Conservation (phyloP, 1,284 basidiomycete genomes). For the Nidula niveotomentosa region DNA sequence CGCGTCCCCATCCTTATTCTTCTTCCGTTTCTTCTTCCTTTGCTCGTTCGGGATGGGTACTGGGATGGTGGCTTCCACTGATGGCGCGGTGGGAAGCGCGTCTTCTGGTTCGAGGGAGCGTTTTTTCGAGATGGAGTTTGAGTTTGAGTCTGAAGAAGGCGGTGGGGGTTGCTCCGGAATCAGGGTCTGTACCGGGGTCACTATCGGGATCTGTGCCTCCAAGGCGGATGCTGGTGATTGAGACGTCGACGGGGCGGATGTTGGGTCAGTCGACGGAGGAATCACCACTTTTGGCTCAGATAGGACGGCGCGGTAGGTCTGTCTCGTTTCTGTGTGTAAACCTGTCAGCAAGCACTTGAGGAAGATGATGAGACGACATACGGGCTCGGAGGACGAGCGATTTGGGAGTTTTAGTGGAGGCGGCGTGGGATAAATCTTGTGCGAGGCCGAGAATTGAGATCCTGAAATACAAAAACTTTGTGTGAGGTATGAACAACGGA, state of each 20-base stretch:
- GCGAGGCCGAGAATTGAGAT: constrained; percentile 65
- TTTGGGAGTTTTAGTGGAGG: constrained; percentile 60
- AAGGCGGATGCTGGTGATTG: background rate
- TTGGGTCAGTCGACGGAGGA: constrained; percentile 23
- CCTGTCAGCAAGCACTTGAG: background rate
- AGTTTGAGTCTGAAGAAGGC: background rate
- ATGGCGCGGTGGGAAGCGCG: background rate
- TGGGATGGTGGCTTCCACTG: background rate
- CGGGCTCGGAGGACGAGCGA: constrained; percentile 72
- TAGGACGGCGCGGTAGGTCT: constrained; percentile 67
- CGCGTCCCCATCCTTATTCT: background rate
- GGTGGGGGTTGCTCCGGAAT: background rate
- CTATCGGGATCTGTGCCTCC: background rate
- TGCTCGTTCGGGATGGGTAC: constrained; percentile 6
- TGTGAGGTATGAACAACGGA: background rate
- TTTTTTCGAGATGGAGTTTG: background rate
- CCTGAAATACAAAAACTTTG: constrained; percentile 30
- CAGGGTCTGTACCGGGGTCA: constrained; percentile 2
- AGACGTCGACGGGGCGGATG: too few relatives aligned
- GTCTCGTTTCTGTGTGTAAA: constrained; percentile 36
- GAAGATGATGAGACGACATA: constrained; percentile 33
- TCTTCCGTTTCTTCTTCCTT: constrained; percentile 6
- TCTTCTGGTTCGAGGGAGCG: background rate
- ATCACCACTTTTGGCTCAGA: constrained; percentile 69
- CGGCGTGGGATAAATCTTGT: constrained; percentile 64